phyloP scores from a whole-genome alignment of 495 filamentous ascomycete species.

The Xylaria venustula region DNA sequence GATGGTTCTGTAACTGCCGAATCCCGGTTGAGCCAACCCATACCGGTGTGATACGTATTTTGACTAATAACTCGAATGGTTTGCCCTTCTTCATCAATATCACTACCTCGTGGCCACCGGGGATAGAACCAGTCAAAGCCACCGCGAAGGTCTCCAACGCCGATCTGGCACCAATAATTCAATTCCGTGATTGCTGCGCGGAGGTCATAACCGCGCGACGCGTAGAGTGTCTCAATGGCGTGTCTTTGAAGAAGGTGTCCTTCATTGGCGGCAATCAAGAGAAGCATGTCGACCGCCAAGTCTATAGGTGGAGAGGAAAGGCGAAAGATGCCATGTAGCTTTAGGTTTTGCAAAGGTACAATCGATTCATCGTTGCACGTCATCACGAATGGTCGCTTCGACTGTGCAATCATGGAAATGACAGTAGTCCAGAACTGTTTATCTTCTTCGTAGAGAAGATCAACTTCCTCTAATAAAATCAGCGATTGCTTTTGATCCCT shows the following conservation, averaged over 20 bases:
- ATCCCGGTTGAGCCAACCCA: slow-evolving; percentile 74
- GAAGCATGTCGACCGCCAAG: slow-evolving; percentile 73
- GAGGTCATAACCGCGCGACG: slow-evolving; percentile 65
- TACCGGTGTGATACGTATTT: slow-evolving; percentile 70
- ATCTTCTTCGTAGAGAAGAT: slow-evolving; percentile 91
- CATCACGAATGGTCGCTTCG: slow-evolving; percentile 88
- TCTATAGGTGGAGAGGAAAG: slow-evolving; percentile 66
- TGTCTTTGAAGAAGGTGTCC: slow-evolving; percentile 75
- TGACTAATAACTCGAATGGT: slow-evolving; percentile 78
- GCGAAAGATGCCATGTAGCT: slow-evolving; percentile 84
- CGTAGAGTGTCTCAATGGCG: slow-evolving; percentile 67
- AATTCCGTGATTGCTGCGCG: slow-evolving; percentile 82
- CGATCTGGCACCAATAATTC: slow-evolving; percentile 96
- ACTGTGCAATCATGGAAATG: slow-evolving; percentile 70
- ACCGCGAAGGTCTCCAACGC: slow-evolving; percentile 81
- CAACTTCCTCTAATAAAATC: slow-evolving; percentile 92
- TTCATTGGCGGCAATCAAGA: slow-evolving; percentile 84
- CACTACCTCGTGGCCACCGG: slow-evolving; percentile 66
- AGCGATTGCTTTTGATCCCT: slow-evolving; percentile 86
- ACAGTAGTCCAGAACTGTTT: slow-evolving; percentile 90
- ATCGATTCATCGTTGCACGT: slow-evolving; percentile 88
- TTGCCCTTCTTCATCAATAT: slow-evolving; percentile 64
- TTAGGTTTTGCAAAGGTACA: slow-evolving; percentile 67
- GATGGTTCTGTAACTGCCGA: slow-evolving; percentile 22
- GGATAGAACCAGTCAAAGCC: slow-evolving; percentile 88